A percentile compares a stretch with the other conserved stretches of the same genome.
These are phyloP conservation scores for Blastobotrys elegans DNA, from an alignment of 1,139 yeast genomes.

Conservation along the genomic window DNA sequence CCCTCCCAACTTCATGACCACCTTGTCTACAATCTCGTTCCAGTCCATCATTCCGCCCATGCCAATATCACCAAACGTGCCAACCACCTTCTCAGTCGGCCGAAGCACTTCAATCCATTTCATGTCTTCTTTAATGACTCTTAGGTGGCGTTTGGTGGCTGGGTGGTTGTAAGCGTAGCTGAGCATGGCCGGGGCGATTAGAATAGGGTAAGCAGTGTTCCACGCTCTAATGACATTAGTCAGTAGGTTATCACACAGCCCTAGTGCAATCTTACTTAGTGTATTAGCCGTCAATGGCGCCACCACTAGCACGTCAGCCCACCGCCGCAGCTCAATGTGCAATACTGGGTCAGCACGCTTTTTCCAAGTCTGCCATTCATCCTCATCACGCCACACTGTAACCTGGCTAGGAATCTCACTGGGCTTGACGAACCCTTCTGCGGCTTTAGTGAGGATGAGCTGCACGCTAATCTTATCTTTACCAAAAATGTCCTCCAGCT, in stretches of 20 bases:
- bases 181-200: constrained; percentile 93
- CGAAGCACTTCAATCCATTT: constrained; percentile 84
- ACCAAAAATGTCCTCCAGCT: constrained; percentile 75
- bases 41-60: constrained; percentile 98
- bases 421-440: constrained; percentile 69
- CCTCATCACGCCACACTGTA: constrained; percentile 80
- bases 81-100: constrained; percentile 90
- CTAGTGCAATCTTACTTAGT: constrained; percentile 80
- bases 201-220: constrained; percentile 82
- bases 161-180: constrained; percentile 85
- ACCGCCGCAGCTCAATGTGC: constrained; percentile 86
- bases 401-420: constrained; percentile 58
- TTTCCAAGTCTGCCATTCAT: constrained; percentile 90
- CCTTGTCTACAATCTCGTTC: constrained; percentile 83
- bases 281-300: constrained; percentile 93
- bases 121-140: constrained; percentile 75
- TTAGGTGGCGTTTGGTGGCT: constrained; percentile 76
- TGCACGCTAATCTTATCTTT: constrained; percentile 72
- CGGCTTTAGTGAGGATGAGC: constrained; percentile 72
- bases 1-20: constrained; percentile 80
- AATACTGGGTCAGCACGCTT: constrained; percentile 83
- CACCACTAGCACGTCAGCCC: constrained; percentile 89
- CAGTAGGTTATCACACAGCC: constrained; percentile 81
- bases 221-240: constrained; percentile 90
- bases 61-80: constrained; percentile 91